A percentile compares a stretch with the other conserved stretches of the same genome.
Conservation (phyloP, 2,329 filamentous ascomycete species). For the Talaromyces sp. region DNA sequence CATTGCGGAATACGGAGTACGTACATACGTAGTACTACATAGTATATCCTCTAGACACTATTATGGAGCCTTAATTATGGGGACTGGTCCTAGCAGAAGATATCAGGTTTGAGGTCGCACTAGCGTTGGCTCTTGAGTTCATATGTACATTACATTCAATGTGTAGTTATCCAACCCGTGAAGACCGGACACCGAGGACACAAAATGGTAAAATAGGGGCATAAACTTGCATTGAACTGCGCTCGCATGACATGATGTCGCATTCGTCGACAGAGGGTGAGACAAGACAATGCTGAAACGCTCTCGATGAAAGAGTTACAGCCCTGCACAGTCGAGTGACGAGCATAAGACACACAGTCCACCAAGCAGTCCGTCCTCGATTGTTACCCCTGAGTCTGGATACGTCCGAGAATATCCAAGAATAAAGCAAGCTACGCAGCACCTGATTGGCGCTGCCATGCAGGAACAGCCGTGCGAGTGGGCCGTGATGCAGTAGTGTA, state of each 20-base stretch:
- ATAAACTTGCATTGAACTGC: neutral
- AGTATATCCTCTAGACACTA: neutral
- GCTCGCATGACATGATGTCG: neutral
- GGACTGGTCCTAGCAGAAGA: neutral
- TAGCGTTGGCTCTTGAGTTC: neutral
- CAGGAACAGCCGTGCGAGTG: conserved; percentile 11
- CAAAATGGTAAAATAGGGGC: neutral
- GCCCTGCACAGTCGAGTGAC: neutral
- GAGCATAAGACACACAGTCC: conserved; percentile 2
- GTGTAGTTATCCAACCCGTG: no score
- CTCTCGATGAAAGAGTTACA: neutral
- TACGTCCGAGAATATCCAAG: neutral
- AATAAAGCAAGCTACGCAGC: neutral
- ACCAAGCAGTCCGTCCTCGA: neutral
- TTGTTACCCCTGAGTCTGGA: neutral
- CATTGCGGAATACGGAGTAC: neutral
- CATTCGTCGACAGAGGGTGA: neutral
- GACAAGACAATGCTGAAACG: conserved; percentile 1
- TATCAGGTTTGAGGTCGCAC: conserved; percentile 3
- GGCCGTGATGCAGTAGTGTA: neutral
- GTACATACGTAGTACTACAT: no score
- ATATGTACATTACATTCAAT: no score
- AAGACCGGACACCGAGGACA: neutral
- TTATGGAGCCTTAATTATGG: conserved; percentile 5
- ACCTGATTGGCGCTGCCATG: neutral